Base-by-base conservation (phyloP, 495 filamentous ascomycete species). In the Pseudevernia furfuracea region DNA sequence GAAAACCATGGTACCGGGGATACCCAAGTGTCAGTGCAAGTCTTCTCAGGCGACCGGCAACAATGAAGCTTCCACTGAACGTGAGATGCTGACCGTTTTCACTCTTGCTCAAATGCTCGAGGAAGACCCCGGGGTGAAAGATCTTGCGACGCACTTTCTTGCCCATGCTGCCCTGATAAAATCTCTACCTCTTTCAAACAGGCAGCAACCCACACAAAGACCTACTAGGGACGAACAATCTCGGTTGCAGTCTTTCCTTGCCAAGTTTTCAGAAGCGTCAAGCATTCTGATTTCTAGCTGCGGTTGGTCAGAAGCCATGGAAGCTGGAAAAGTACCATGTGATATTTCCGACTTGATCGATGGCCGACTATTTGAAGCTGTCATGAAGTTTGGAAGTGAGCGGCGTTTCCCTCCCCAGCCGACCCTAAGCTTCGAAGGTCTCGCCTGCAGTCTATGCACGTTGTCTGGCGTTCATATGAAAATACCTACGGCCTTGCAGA, bases 281-380 rank as follows among this genome's bases (percentile, higher is more conserved):
- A 48, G 2, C 30, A 21, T n/a, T 34, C 28, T 69, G 23, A 32
- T 69, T 8, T 37, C 61, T 15, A 41, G 48, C 23, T 19, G 17
- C 28, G 37, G 52, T 7, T 74, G 73, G 71, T 41, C 67, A 25
- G 8, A 62, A 9, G 25, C 60, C 49, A 64, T 59, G 12, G 59
- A 70, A 38, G 39, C 69, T 39, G 59, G 53, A 9, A 32, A 56
- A 11, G 14, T 68, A 44, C 52, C 56, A 34, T 83, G 78, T 68
- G 82, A 89, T 67, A 66, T 85, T 0, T 78, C 75, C 28, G 88
- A 91, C 69, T 70, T 86, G 14, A 61, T 90, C n/a, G 88, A 91
- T 68, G 88, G 87, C 23, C 77, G 84, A 49, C 67, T 89, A 3
- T 81, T 87, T 61, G 65, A 71, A 69, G 73, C 44, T 59, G 69